phyloP scores from a whole-genome alignment of 1,284 basidiomycete species.

The Melanopsichium pennsylvanicum region DNA sequence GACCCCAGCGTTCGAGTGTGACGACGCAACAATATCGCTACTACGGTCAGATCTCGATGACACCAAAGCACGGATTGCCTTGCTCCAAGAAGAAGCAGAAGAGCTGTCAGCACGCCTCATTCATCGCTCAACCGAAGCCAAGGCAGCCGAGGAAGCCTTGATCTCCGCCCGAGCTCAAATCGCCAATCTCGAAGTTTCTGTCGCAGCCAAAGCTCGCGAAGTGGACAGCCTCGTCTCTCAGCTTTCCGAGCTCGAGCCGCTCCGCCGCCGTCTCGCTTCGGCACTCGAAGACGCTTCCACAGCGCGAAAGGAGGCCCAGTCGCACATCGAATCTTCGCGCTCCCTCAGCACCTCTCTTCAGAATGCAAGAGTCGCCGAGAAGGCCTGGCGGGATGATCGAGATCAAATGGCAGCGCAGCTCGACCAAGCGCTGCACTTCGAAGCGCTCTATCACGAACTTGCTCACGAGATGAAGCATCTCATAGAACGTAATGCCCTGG shows the following conservation, averaged over 20 bases:
- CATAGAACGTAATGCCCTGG: slow-evolving; percentile 24
- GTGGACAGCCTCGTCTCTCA: slow-evolving; percentile 12
- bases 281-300: slow-evolving; percentile 13
- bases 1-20: slow-evolving; percentile 6
- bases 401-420: slow-evolving; percentile 26
- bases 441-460: slow-evolving; percentile 31
- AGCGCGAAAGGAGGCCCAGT: slow-evolving; percentile 14
- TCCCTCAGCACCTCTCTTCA: slow-evolving; percentile 20
- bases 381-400: slow-evolving; percentile 31
- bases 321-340: slow-evolving; percentile 23
- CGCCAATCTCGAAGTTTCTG: slow-evolving; percentile 9
- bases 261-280: slow-evolving; percentile 11
- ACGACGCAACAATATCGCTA: background rate
- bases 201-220: slow-evolving; percentile 28
- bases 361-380: slow-evolving; percentile 31
- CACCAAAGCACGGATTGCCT: slow-evolving; percentile 5
- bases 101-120: slow-evolving; percentile 16
- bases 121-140: slow-evolving; percentile 15
- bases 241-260: slow-evolving; percentile 22
- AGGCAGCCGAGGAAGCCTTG: slow-evolving; percentile 27
- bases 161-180: slow-evolving; percentile 11
- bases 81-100: slow-evolving; percentile 16
- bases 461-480: slow-evolving; percentile 34
- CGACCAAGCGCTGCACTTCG: slow-evolving; percentile 22
- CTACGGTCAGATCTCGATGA: slow-evolving; percentile 18